Evolutionary conservation across 2,329 filamentous ascomycete genomes (phyloP).

Genomic region (Penicillium sumatraense): DNA sequence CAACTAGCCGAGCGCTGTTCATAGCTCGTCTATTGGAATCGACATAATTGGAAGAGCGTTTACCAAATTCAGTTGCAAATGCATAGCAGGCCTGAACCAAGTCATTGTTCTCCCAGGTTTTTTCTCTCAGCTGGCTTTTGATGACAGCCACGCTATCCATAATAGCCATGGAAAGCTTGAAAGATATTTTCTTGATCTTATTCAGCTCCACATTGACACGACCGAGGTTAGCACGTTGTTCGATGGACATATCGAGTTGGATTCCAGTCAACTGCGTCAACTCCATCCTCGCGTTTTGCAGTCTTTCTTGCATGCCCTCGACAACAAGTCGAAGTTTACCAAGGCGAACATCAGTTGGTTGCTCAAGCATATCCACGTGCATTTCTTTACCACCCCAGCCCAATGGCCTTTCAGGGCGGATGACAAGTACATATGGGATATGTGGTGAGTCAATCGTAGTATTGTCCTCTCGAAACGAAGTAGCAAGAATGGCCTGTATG

Average conservation of each 20-base stretch:
- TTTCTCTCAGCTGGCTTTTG: slow-evolving; percentile 71
- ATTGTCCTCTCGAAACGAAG: slow-evolving; percentile 72
- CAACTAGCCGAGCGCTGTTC: slow-evolving; percentile 95
- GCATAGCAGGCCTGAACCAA: slow-evolving; percentile 97
- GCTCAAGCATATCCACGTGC: slow-evolving; percentile 71
- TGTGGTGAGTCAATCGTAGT: slow-evolving; percentile 69
- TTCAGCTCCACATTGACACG: slow-evolving; percentile 90
- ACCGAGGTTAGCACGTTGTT: slow-evolving; percentile 89
- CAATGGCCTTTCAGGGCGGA: slow-evolving; percentile 78
- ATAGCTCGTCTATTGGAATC: slow-evolving; percentile 93
- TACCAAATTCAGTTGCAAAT: slow-evolving; percentile 98
- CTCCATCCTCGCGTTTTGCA: slow-evolving; percentile 76
- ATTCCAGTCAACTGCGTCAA: slow-evolving; percentile 81
- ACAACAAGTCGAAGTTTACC: slow-evolving; percentile 88
- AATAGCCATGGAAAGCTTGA: slow-evolving; percentile 95
- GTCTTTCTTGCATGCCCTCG: slow-evolving; percentile 77
- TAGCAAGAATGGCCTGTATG: slow-evolving; percentile 83
- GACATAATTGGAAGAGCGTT: slow-evolving; percentile 92
- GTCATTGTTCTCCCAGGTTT: slow-evolving; percentile 85
- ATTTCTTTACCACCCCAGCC: slow-evolving; percentile 82
- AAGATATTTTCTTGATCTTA: slow-evolving; percentile 93
- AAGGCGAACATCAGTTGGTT: slow-evolving; percentile 81
- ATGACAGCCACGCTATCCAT: slow-evolving; percentile 98
- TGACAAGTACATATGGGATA: slow-evolving; percentile 82
- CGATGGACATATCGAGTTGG: slow-evolving; percentile 85